Conservation (phyloP, 768 basidiomycete genomes). For the Russula griseocarnosa region DNA sequence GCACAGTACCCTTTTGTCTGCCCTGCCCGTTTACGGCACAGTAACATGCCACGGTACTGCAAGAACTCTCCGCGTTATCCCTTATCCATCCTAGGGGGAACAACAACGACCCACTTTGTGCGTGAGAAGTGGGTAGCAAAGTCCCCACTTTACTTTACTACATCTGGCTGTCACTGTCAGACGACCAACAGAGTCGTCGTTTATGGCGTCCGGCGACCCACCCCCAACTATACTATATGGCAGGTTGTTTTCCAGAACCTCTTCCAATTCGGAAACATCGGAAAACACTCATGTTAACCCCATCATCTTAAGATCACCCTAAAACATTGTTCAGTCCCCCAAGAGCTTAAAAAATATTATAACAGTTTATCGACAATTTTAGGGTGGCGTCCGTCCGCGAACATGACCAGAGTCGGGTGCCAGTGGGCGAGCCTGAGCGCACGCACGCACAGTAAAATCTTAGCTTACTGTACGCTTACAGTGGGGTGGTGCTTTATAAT, state of each 20-base stretch:
- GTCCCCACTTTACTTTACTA: not conserved
- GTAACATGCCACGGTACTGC: no score
- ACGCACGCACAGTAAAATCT: no score
- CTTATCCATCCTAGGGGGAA: not conserved
- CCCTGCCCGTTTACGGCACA: not conserved
- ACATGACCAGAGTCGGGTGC: no score
- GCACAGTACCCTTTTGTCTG: conserved; percentile 14
- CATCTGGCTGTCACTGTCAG: not conserved
- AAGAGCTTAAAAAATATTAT: no score
- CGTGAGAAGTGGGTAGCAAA: not conserved
- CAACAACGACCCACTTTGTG: not conserved
- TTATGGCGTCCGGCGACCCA: not conserved
- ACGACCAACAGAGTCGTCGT: not conserved
- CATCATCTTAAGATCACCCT: not conserved
- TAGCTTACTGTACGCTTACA: no score
- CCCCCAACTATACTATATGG: not conserved
- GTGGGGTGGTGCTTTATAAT: no score
- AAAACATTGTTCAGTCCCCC: not conserved
- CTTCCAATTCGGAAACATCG: not conserved
- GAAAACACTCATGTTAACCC: not conserved
- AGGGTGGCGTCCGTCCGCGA: no score
- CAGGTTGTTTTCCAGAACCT: not conserved
- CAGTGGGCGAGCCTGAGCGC: no score
- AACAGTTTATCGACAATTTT: no score
- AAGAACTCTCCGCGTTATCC: not conserved